Evolutionary conservation across 495 filamentous ascomycete species (phyloP).

Genomic region (Apiosordaria backusii): DNA sequence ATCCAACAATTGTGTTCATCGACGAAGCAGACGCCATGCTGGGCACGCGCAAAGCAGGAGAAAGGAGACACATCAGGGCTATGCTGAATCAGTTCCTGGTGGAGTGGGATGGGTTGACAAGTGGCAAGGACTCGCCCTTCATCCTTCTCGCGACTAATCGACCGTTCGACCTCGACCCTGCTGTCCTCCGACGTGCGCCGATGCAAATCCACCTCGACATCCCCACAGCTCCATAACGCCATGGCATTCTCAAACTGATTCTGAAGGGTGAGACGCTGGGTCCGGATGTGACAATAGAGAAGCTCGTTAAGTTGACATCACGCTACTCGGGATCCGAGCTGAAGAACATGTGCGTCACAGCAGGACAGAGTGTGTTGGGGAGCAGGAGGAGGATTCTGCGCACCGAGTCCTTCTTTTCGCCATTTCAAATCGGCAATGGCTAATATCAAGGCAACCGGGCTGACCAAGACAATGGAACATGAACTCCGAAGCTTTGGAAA

Average conservation of each 20-base stretch:
- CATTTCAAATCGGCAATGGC: too few relatives aligned
- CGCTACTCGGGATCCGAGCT: slow-evolving; percentile 27
- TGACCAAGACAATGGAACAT: too few relatives aligned
- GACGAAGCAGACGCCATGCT: slow-evolving; percentile 32
- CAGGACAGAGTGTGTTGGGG: not conserved
- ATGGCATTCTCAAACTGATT: slow-evolving; percentile 18
- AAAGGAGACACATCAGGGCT: slow-evolving; percentile 12
- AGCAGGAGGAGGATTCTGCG: too few relatives aligned
- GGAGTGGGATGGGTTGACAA: slow-evolving; percentile 25
- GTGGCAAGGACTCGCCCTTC: slow-evolving; percentile 11
- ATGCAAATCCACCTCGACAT: slow-evolving; percentile 20
- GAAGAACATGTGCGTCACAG: slow-evolving; percentile 24
- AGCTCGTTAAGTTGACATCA: slow-evolving; percentile 15
- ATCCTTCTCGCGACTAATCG: slow-evolving; percentile 26
- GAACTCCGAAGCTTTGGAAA: not conserved
- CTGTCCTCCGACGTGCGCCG: slow-evolving; percentile 22
- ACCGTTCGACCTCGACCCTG: slow-evolving; percentile 26
- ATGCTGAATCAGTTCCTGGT: slow-evolving; percentile 27
- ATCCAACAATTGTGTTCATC: slow-evolving; percentile 29
- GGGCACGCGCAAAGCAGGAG: slow-evolving; percentile 5
- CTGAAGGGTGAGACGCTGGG: slow-evolving; percentile 19
- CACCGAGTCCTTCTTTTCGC: too few relatives aligned
- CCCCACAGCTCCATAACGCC: slow-evolving; percentile 4
- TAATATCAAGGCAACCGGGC: too few relatives aligned
- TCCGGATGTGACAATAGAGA: not conserved